Evolutionary conservation across 1,284 basidiomycete genomes (phyloP).

Genomic region (Peniophora sp.): DNA sequence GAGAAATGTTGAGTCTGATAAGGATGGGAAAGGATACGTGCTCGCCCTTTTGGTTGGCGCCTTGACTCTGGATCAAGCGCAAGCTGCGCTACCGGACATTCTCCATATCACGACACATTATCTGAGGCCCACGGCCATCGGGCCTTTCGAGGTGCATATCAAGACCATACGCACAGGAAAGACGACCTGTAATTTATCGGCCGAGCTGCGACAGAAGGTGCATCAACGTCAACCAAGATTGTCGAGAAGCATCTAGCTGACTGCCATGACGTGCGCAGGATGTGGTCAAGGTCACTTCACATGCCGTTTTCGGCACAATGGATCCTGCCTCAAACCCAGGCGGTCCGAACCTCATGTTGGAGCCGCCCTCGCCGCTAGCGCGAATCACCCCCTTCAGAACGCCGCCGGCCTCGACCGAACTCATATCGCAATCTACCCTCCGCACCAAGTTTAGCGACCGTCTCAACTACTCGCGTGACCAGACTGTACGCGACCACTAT

Average conservation of each 20-base stretch:
- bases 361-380: constrained; percentile 45
- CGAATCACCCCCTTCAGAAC: constrained; percentile 43
- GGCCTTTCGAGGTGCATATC: constrained; percentile 38
- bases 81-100: constrained; percentile 40
- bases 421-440: constrained; percentile 9
- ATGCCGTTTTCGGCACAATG: constrained; percentile 49
- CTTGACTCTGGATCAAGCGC: constrained; percentile 39
- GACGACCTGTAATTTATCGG: constrained; percentile 44
- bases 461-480: constrained; percentile 32
- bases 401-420: constrained; percentile 32
- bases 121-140: constrained; percentile 32
- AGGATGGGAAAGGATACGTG: constrained; percentile 39
- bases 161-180: constrained; percentile 37
- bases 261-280: constrained; percentile 25
- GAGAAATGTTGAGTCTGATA: not conserved
- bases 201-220: constrained; percentile 50
- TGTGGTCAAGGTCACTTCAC: constrained; percentile 36
- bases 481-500: constrained; percentile 29
- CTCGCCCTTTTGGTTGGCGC: constrained; percentile 47
- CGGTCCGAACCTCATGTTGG: constrained; percentile 23
- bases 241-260: not conserved
- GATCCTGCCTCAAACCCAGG: constrained; percentile 12
- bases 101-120: constrained; percentile 55
- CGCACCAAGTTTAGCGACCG: constrained; percentile 23
- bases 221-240: constrained; percentile 6